Base-by-base conservation (phyloP, 2,329 filamentous ascomycete species). In the Didymosphaeria variabile region DNA sequence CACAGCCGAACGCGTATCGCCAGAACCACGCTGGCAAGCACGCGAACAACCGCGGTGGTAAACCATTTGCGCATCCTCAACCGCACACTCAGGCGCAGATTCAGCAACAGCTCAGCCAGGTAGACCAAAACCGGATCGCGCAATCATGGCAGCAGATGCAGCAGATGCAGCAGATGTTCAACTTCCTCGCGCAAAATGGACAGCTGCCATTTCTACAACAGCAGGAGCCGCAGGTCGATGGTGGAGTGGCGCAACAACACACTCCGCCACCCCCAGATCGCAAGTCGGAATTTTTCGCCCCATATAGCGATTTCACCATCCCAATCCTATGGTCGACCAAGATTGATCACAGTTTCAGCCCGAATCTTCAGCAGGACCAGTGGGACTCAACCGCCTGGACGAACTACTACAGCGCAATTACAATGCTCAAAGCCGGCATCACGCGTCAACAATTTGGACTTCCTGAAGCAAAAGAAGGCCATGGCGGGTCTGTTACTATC, bases 261-360 rank as follows among this genome's bases (percentile, higher is more conserved):
- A 29, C 8, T 21, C 19, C 6, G 19, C 19, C 8, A 15, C 31
- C 32, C 10, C n/a, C 15, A 42, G 15, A 29, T 8, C 17, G 26
- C 26, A 46, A 32, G n/a, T 17, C 29, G 13, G 26, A 2, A 31
- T 5, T 5, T 29, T 44, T 63, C 23, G 47, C 55, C 12, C 57
- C 62, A 2, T 67, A 70, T 17, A 38, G 34, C 3, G 29, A 59
- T n/a, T 47, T 64, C 45, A 66, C 61, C 36, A 55, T 71, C 9
- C 67, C 64, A 2, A 45, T 71, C 42, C 21, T 70, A 7, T 62
- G 54, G 38, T 67, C 66, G 6, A 34, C 8, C 12, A 51, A 38
- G 9, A 63, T 65, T 23, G 15, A 58, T 7, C 65, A 65, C 26
- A 34, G 23, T 31, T 23, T 46, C 12, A 26, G 32, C 5, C 31